phyloP scores from a whole-genome alignment of 2,329 filamentous ascomycete species.

The Alternaria gaisen region DNA sequence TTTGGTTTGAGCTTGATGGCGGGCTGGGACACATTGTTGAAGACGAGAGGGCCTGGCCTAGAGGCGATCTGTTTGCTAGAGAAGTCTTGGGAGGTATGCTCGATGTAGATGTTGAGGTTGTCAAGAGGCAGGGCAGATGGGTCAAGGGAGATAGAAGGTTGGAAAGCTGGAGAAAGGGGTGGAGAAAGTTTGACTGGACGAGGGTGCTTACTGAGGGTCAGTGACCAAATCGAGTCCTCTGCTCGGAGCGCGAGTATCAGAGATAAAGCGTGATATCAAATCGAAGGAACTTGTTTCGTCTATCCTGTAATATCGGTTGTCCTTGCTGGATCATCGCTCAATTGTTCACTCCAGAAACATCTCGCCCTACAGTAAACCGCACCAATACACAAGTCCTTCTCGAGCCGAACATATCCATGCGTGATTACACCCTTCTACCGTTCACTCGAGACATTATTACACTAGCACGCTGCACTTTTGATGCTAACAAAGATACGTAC shows the following conservation, averaged over 20 bases:
- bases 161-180: slow-evolving; percentile 82
- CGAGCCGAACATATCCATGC: slow-evolving; percentile 2
- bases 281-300: slow-evolving; percentile 14
- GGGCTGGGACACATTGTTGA: slow-evolving; percentile 93
- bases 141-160: slow-evolving; percentile 71
- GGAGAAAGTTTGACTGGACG: slow-evolving; percentile 94
- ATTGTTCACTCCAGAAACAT: slow-evolving; percentile 3
- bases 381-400: slow-evolving; percentile 5
- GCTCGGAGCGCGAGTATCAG: neutral
- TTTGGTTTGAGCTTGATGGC: slow-evolving; percentile 91
- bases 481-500: slow-evolving; percentile 7
- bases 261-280: neutral
- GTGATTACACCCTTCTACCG: slow-evolving; percentile 2
- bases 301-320: slow-evolving; percentile 16
- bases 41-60: slow-evolving; percentile 84
- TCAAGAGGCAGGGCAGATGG: slow-evolving; percentile 93
- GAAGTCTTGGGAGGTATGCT: slow-evolving; percentile 94
- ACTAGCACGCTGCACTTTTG: slow-evolving; percentile 11
- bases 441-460: slow-evolving; percentile 3
- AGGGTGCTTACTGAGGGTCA: slow-evolving; percentile 64
- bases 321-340: slow-evolving; percentile 9
- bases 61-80: slow-evolving; percentile 89
- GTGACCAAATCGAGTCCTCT: neutral
- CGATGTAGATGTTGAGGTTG: slow-evolving; percentile 79
- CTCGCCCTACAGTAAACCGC: neutral